Evolutionary conservation across 2,329 filamentous ascomycete genomes (phyloP).

Genomic region (Nothophoma quercina): DNA sequence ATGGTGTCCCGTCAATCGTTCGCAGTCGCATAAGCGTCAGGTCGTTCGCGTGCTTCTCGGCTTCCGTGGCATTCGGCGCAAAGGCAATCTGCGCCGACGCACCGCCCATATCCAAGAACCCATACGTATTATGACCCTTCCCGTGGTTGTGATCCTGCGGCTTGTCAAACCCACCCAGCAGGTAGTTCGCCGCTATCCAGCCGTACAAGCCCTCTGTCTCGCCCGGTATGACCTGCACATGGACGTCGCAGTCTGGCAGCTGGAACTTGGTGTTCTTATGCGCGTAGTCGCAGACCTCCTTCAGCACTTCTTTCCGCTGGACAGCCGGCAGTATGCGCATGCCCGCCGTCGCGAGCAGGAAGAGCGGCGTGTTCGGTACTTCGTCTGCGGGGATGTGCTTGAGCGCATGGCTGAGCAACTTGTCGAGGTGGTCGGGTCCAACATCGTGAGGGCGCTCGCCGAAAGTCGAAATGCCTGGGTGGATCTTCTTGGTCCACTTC

Average conservation of each 20-base stretch:
- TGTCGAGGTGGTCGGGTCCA: constrained; percentile 80
- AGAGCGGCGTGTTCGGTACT: constrained; percentile 85
- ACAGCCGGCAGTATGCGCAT: constrained; percentile 83
- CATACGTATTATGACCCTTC: constrained; percentile 91
- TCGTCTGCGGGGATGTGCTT: constrained; percentile 78
- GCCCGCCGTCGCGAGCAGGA: constrained; percentile 93
- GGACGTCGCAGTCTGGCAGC: constrained; percentile 85
- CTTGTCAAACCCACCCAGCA: constrained; percentile 87
- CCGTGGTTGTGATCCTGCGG: constrained; percentile 79
- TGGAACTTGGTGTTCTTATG: constrained; percentile 78
- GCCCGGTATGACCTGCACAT: constrained; percentile 93
- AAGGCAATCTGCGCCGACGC: constrained; percentile 98
- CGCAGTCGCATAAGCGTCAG: constrained; percentile 86
- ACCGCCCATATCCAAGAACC: constrained; percentile 97
- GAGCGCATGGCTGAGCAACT: constrained; percentile 82
- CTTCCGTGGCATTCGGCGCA: constrained; percentile 90
- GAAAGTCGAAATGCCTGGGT: constrained; percentile 88
- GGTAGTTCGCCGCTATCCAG: constrained; percentile 96
- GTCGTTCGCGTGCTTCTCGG: constrained; percentile 87
- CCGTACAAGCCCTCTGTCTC: constrained; percentile 96
- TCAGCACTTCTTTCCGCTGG: constrained; percentile 76
- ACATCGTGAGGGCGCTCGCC: constrained; percentile 77
- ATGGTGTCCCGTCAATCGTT: constrained; percentile 76
- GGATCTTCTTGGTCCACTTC: constrained; percentile 91
- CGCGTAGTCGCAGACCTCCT: constrained; percentile 83